Percentiles rank a stretch among this genome's conserved stretches.
phyloP scores from a whole-genome alignment of 148 eudicot species.

The Polygonum maritimum region DNA sequence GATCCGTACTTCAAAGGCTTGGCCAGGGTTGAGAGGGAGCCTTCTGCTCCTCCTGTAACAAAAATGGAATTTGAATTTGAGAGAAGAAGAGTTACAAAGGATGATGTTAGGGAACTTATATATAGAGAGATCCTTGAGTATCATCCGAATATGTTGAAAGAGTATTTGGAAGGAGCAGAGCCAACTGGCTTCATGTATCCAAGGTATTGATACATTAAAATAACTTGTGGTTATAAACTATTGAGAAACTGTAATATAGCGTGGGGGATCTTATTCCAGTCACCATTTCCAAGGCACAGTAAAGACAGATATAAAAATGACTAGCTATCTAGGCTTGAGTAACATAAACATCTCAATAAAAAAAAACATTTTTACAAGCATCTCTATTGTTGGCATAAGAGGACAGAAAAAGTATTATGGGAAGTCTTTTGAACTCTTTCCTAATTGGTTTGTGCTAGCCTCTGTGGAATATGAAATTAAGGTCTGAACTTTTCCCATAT shows the following conservation, averaged over 20 bases:
- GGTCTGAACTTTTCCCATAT: background rate
- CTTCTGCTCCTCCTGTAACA: conserved; percentile 83
- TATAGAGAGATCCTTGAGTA: conserved; percentile 93
- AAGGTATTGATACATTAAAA: conserved; percentile 36
- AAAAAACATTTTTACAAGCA: background rate
- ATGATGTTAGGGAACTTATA: conserved; percentile 86
- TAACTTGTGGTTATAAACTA: background rate
- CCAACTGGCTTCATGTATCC: conserved; percentile 95
- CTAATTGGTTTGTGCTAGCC: background rate
- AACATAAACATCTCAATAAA: background rate
- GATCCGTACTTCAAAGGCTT: conserved; percentile 87
- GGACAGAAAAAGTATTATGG: background rate
- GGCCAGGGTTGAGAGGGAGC: conserved; percentile 90
- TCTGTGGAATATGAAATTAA: background rate
- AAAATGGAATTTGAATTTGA: conserved; percentile 98
- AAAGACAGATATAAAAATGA: background rate
- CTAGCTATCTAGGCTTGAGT: background rate
- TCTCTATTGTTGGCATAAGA: background rate
- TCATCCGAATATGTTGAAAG: conserved; percentile 92
- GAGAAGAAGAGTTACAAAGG: conserved; percentile 84
- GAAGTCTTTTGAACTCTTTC: background rate
- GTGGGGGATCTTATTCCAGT: background rate
- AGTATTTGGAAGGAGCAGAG: conserved; percentile 67
- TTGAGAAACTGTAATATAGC: background rate
- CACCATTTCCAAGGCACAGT: background rate